Percentiles rank a stretch among this genome's conserved stretches.
Conservation (phyloP, 2,329 filamentous ascomycete genomes). For the Claviceps africana region DNA sequence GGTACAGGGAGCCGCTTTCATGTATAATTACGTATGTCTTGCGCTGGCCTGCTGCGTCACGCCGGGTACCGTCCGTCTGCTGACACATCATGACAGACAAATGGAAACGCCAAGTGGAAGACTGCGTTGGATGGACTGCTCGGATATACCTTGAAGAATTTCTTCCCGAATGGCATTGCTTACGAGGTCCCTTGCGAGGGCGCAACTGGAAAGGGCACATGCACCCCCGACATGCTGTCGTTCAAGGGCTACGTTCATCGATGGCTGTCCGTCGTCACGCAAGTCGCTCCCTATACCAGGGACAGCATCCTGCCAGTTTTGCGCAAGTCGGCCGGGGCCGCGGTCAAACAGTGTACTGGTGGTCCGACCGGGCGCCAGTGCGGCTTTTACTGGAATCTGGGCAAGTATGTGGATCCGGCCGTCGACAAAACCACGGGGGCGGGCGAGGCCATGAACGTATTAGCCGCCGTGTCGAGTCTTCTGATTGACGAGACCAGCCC, state of each 20-base stretch:
- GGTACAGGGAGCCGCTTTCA: constrained; percentile 48
- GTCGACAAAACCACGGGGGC: constrained; percentile 41
- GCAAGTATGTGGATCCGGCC: constrained; percentile 29
- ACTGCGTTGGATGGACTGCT: constrained; percentile 41
- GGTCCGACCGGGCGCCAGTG: constrained; percentile 45
- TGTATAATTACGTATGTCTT: constrained; percentile 48
- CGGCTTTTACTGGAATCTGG: constrained; percentile 46
- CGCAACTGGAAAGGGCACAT: constrained; percentile 37
- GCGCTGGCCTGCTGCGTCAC: background rate
- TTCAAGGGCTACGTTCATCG: constrained; percentile 60
- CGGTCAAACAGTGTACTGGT: constrained; percentile 48
- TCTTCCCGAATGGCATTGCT: constrained; percentile 45
- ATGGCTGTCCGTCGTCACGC: constrained; percentile 47
- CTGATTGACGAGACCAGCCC: constrained; percentile 27
- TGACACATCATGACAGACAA: constrained; percentile 25
- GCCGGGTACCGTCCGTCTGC: background rate
- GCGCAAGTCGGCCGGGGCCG: constrained; percentile 41
- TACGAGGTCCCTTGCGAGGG: constrained; percentile 54
- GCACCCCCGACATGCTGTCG: constrained; percentile 56
- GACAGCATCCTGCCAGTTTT: constrained; percentile 44
- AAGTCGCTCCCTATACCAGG: constrained; percentile 47
- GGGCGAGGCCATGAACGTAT: constrained; percentile 44
- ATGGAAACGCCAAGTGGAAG: constrained; percentile 41
- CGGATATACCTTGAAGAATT: constrained; percentile 31
- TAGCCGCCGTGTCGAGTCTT: constrained; percentile 38